These are phyloP conservation scores for Boechera retrofracta DNA, from an alignment of 345 rosid genomes.

Conservation along the genomic window DNA sequence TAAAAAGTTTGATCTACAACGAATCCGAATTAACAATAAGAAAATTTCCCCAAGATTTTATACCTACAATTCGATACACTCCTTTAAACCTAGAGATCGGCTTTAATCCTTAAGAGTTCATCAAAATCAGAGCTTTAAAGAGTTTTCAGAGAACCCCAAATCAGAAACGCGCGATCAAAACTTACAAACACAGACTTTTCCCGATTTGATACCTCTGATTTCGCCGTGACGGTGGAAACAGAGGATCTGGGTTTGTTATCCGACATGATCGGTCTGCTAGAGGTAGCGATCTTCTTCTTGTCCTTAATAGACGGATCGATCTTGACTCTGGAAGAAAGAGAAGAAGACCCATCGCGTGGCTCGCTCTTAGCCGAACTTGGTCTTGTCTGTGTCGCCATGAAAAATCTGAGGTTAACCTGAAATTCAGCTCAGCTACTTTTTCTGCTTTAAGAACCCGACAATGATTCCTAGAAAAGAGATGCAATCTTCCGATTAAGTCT, in stretches of 20 bases:
- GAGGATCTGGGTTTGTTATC: constrained; percentile 56
- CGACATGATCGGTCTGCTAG: constrained; percentile 52
- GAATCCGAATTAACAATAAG: neutral
- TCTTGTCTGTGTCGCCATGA: constrained; percentile 61
- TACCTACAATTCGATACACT: neutral
- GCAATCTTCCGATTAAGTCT: constrained; percentile 25
- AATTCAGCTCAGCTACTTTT: constrained; percentile 22
- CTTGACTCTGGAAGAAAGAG: constrained; percentile 47
- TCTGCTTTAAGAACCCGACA: constrained; percentile 9
- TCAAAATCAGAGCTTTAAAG: neutral
- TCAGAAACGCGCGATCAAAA: neutral
- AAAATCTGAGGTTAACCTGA: constrained; percentile 22
- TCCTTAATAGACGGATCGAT: constrained; percentile 51
- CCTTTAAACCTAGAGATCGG: neutral
- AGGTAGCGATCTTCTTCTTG: constrained; percentile 60
- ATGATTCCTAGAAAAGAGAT: neutral
- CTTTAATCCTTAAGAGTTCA: neutral
- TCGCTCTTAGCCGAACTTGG: constrained; percentile 53
- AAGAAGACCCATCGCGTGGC: constrained; percentile 58
- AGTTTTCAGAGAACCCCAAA: constrained; percentile 4
- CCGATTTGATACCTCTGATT: constrained; percentile 60
- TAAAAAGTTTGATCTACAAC: constrained; percentile 14
- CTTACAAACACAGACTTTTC: constrained; percentile 6
- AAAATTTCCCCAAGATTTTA: neutral
- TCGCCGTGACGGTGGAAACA: constrained; percentile 45